A percentile compares a stretch with the other conserved stretches of the same genome.
Conservation (phyloP, 1,284 basidiomycete species). For the Heterobasidion annosum region DNA sequence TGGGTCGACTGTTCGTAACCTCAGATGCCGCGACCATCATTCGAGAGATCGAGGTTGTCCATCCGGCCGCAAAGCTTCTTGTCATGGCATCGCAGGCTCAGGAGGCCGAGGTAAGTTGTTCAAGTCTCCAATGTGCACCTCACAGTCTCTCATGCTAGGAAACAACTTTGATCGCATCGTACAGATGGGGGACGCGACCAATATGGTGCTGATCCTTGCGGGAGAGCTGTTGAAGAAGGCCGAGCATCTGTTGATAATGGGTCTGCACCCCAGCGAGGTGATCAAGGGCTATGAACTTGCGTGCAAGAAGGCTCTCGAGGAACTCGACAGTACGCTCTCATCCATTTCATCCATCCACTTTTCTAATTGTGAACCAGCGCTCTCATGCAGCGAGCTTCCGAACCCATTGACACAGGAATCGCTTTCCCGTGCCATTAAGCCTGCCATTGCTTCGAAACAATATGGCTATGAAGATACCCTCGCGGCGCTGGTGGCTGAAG, state of each 20-base stretch:
- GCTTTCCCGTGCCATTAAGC: constrained; percentile 77
- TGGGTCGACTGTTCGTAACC: constrained; percentile 93
- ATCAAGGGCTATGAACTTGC: constrained; percentile 96
- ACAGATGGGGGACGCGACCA: constrained; percentile 95
- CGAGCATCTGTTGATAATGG: constrained; percentile 91
- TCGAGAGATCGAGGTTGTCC: constrained; percentile 95
- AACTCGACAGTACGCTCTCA: constrained; percentile 76
- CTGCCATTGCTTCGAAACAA: constrained; percentile 95
- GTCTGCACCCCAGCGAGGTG: constrained; percentile 92
- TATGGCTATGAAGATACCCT: constrained; percentile 89
- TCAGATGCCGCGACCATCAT: constrained; percentile 99
- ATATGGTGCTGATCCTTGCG: constrained; percentile 91
- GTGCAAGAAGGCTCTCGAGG: constrained; percentile 76
- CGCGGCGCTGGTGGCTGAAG: constrained; percentile 85
- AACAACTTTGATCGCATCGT: neutral
- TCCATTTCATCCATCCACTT: neutral
- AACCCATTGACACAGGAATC: constrained; percentile 73
- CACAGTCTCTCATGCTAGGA: neutral
- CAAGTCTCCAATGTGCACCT: neutral
- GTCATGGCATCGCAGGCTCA: constrained; percentile 98
- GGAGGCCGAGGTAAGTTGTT: constrained; percentile 72
- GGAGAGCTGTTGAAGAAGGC: constrained; percentile 95
- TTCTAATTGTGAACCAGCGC: constrained; percentile 29
- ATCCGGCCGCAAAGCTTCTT: constrained; percentile 94
- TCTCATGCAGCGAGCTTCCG: constrained; percentile 60